These are phyloP conservation scores for Lichtheimia corymbifera DNA, from an alignment of 371 early-diverging fungal genomes.

Conservation along the genomic window DNA sequence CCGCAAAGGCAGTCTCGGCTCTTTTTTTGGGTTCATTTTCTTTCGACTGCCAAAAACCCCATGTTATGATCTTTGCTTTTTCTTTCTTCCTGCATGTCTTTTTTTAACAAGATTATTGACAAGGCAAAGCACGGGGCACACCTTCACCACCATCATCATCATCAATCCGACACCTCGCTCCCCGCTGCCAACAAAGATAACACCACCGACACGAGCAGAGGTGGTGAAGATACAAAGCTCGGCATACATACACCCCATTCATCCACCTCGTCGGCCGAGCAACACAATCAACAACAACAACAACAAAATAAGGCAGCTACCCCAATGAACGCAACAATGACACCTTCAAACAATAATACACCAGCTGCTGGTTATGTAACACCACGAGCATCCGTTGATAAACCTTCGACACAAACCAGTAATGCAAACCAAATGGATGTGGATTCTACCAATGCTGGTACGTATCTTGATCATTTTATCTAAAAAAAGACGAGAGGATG, in stretches of 20 bases:
- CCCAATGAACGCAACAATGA: background rate
- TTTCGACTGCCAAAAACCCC: background rate
- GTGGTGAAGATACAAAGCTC: background rate
- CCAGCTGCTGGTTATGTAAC: constrained; percentile 16
- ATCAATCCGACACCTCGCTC: too few species aligned
- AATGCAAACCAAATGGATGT: constrained; percentile 9
- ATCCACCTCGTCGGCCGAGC: constrained; percentile 8
- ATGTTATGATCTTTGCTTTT: background rate
- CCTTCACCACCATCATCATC: constrained; percentile 15
- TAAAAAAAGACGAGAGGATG: background rate
- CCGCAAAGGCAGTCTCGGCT: too few species aligned
- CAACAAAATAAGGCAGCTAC: too few species aligned
- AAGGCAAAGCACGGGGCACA: constrained; percentile 20
- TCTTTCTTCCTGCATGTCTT: constrained; percentile 19
- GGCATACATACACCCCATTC: constrained; percentile 17
- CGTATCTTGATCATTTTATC: constrained; percentile 2
- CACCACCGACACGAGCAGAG: constrained; percentile 4
- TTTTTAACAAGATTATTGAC: constrained; percentile 29
- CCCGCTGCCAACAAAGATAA: background rate
- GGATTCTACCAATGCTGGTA: constrained; percentile 1
- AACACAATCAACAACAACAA: constrained; percentile 1
- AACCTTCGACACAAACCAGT: background rate
- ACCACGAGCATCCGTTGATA: constrained; percentile 16
- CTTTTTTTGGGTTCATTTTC: too few species aligned
- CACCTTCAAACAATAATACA: constrained; percentile 6